These are phyloP conservation scores for Tuber melanosporum DNA, from an alignment of 495 filamentous ascomycete species.

Conservation along the genomic window DNA sequence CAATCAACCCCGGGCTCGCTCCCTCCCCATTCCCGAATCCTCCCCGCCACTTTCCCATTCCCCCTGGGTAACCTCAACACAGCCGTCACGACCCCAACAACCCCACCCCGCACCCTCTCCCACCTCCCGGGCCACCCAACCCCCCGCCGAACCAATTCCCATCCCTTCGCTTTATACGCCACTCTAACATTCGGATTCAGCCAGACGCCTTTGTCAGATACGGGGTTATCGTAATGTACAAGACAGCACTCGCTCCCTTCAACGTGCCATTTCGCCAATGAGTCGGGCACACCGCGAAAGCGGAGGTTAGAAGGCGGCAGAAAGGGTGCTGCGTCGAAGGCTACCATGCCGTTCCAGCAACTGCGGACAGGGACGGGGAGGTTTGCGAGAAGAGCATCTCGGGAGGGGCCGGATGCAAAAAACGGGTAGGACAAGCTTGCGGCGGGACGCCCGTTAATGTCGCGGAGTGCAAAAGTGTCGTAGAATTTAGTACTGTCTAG, in stretches of 20 bases:
- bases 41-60: slow-evolving; percentile 38
- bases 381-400: slow-evolving; percentile 52
- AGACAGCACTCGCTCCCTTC: slow-evolving; percentile 80
- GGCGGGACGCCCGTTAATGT: slow-evolving; percentile 56
- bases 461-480: slow-evolving; percentile 80
- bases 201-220: slow-evolving; percentile 56
- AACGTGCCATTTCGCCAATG: slow-evolving; percentile 59
- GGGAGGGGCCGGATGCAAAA: slow-evolving; percentile 58
- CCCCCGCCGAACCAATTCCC: slow-evolving; percentile 49
- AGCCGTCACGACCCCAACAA: slow-evolving; percentile 8
- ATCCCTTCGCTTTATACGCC: slow-evolving; percentile 57
- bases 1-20: slow-evolving; percentile 57
- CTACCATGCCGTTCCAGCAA: slow-evolving; percentile 81
- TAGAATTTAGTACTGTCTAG: slow-evolving; percentile 61
- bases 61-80: slow-evolving; percentile 41
- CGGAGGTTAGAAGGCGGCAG: slow-evolving; percentile 47
- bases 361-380: slow-evolving; percentile 61
- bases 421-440: slow-evolving; percentile 68
- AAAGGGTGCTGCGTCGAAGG: slow-evolving; percentile 57
- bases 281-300: slow-evolving; percentile 68
- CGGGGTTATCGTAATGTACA: slow-evolving; percentile 68
- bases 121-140: slow-evolving; percentile 43
- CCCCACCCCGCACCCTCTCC: slow-evolving; percentile 40
- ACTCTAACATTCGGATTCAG: slow-evolving; percentile 75
- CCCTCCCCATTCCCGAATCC: slow-evolving; percentile 31